Percentiles rank a stretch among this genome's conserved stretches.
phyloP scores from a whole-genome alignment of 2,329 filamentous ascomycete genomes.

The Colletotrichum australisinense region DNA sequence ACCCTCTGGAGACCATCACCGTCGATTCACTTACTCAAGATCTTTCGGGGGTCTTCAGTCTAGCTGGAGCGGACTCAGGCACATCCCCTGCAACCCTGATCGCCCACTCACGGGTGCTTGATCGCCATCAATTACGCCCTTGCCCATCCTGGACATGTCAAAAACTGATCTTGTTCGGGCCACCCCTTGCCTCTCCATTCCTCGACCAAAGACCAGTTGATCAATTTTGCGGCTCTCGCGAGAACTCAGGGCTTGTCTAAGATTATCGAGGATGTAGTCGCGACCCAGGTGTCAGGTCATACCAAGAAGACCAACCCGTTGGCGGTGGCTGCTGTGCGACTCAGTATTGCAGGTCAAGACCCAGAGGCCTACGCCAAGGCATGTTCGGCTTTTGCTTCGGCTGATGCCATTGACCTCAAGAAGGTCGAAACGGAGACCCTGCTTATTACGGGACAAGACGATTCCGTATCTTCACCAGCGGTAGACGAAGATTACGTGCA shows the following conservation, averaged over 20 bases:
- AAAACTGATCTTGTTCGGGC: slow-evolving; percentile 60
- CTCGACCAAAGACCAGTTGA: slow-evolving; percentile 41
- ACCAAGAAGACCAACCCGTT: slow-evolving; percentile 52
- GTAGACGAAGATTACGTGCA: slow-evolving; percentile 46
- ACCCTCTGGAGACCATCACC: slow-evolving; percentile 52
- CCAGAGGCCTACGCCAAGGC: slow-evolving; percentile 67
- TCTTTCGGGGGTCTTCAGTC: slow-evolving; percentile 50
- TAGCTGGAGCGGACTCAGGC: slow-evolving; percentile 42
- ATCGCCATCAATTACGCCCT: slow-evolving; percentile 56
- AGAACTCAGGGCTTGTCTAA: slow-evolving; percentile 56
- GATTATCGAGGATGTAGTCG: slow-evolving; percentile 52
- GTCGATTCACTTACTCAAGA: slow-evolving; percentile 58
- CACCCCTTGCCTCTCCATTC: slow-evolving; percentile 58
- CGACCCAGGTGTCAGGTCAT: slow-evolving; percentile 48
- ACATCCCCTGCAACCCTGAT: slow-evolving; percentile 52
- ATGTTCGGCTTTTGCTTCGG: slow-evolving; percentile 57
- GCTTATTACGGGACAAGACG: slow-evolving; percentile 58
- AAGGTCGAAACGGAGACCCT: slow-evolving; percentile 46
- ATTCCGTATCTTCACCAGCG: slow-evolving; percentile 53
- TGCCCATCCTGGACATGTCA: slow-evolving; percentile 51
- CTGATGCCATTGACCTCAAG: slow-evolving; percentile 45
- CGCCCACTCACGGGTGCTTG: slow-evolving; percentile 63
- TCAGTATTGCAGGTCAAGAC: slow-evolving; percentile 59
- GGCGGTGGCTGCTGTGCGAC: slow-evolving; percentile 52
- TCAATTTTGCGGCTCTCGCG: slow-evolving; percentile 51